These are phyloP conservation scores for Aspergillus funiculosus DNA, from an alignment of 495 filamentous ascomycete genomes.

Conservation along the genomic window DNA sequence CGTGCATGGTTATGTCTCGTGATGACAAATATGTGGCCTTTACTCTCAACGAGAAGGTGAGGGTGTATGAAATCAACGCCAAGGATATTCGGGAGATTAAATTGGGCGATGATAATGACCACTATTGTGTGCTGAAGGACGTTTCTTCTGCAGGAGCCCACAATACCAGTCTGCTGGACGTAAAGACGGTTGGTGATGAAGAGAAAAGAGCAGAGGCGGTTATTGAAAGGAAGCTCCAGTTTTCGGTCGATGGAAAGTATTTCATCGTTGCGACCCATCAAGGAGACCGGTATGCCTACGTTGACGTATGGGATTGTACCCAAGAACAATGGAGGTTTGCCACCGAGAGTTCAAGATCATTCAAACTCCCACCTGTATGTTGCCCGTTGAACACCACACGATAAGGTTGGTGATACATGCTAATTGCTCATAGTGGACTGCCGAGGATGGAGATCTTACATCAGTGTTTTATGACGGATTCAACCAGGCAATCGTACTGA, in stretches of 20 bases:
- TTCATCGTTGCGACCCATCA: conserved; percentile 24
- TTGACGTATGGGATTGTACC: conserved; percentile 25
- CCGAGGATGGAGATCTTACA: conserved; percentile 20
- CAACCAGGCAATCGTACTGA: conserved; percentile 19
- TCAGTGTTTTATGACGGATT: conserved; percentile 23
- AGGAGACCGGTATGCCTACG: conserved; percentile 16
- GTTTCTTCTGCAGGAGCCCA: not conserved
- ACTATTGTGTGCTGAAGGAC: conserved; percentile 5
- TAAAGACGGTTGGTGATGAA: not conserved
- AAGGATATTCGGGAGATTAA: conserved; percentile 16
- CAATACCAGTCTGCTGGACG: not conserved
- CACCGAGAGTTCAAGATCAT: conserved; percentile 17
- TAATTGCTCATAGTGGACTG: conserved; percentile 18
- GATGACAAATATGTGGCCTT: conserved; percentile 25
- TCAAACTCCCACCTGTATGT: conserved; percentile 22
- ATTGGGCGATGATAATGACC: conserved; percentile 9
- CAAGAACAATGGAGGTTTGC: conserved; percentile 17
- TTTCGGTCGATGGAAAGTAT: conserved; percentile 20
- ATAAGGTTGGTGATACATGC: not conserved
- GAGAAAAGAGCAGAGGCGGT: conserved; percentile 8
- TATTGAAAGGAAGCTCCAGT: conserved; percentile 21
- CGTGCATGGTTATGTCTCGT: conserved; percentile 26
- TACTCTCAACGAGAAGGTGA: conserved; percentile 21
- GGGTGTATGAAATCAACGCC: conserved; percentile 18
- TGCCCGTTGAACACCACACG: not conserved